Percentiles rank a stretch among this genome's conserved stretches.
Conservation (phyloP, 352 stramenopile species). For the Pythium rishiriense region DNA sequence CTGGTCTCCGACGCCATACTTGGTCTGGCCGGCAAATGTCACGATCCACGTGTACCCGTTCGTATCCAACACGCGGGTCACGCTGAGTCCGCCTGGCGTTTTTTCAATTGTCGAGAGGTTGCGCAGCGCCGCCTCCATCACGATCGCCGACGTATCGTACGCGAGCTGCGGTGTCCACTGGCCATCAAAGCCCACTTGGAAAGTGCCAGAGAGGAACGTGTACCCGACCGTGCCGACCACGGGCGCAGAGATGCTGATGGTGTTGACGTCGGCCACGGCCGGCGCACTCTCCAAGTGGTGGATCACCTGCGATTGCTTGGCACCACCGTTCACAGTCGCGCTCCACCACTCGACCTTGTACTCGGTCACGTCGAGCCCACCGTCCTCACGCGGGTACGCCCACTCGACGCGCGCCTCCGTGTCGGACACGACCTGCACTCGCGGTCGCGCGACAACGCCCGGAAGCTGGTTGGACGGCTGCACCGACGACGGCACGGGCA, state of each 20-base stretch:
- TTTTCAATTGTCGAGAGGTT: slow-evolving; percentile 62
- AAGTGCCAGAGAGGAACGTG: slow-evolving; percentile 69
- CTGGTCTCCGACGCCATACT: slow-evolving; percentile 52
- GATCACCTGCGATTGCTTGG: slow-evolving; percentile 54
- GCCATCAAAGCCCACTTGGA: slow-evolving; percentile 88
- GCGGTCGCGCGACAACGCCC: slow-evolving; percentile 31
- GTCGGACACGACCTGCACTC: slow-evolving; percentile 53
- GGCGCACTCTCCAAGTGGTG: slow-evolving; percentile 39
- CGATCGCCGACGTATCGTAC: slow-evolving; percentile 81
- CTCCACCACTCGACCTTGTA: slow-evolving; percentile 82
- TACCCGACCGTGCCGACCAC: slow-evolving; percentile 40
- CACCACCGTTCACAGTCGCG: slow-evolving; percentile 32
- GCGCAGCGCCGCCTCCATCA: slow-evolving; percentile 64
- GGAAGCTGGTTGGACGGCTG: slow-evolving; percentile 60
- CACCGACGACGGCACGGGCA: slow-evolving; percentile 44
- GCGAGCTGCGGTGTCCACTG: slow-evolving; percentile 85
- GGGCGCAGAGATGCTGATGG: slow-evolving; percentile 70
- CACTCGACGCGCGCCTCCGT: slow-evolving; percentile 79
- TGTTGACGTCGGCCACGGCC: slow-evolving; percentile 58
- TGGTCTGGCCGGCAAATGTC: slow-evolving; percentile 54
- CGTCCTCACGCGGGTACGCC: slow-evolving; percentile 62
- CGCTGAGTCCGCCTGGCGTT: slow-evolving; percentile 39
- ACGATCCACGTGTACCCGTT: slow-evolving; percentile 83
- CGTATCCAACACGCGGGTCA: slow-evolving; percentile 54
- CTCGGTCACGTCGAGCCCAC: slow-evolving; percentile 68